These are phyloP conservation scores for Stephania japonica DNA, from an alignment of 164 flowering plant species.

Conservation along the genomic window DNA sequence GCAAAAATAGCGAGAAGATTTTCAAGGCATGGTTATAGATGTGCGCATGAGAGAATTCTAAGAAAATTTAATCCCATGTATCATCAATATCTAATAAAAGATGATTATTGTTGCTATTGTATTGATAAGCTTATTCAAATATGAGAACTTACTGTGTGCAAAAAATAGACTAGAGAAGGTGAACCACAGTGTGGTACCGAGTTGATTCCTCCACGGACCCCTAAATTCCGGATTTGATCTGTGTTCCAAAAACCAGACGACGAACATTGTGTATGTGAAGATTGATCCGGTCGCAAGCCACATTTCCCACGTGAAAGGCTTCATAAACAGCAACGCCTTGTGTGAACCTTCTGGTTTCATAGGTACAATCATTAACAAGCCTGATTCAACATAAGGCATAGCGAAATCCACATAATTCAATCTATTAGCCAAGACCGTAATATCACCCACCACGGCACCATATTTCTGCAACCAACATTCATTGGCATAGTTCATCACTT, in stretches of 20 bases:
- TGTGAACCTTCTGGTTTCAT: conserved; percentile 14
- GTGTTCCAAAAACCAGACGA: conserved; percentile 36
- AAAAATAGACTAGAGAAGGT: conserved; percentile 50
- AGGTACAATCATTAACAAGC: conserved; percentile 37
- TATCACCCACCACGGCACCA: conserved; percentile 45
- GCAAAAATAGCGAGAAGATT: no score
- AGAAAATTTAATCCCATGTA: no score
- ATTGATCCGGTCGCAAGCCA: conserved; percentile 36
- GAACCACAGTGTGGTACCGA: conserved; percentile 48
- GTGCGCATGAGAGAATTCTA: not conserved
- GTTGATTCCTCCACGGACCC: conserved; percentile 38
- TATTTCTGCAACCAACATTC: conserved; percentile 7
- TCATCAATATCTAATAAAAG: not conserved
- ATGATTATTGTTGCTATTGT: not conserved
- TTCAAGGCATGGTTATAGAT: not conserved
- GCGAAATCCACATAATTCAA: conserved; percentile 40
- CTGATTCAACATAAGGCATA: conserved; percentile 45
- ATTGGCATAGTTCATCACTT: not conserved
- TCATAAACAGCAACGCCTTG: conserved; percentile 33
- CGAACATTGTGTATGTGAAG: conserved; percentile 29
- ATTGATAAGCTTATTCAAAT: not conserved
- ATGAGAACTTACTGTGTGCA: conserved; percentile 49
- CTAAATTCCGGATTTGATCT: conserved; percentile 34
- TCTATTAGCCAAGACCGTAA: conserved; percentile 39
- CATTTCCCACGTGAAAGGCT: conserved; percentile 47